Evolutionary conservation across 495 filamentous ascomycete genomes (phyloP).

Genomic region (Daldinia loculata): DNA sequence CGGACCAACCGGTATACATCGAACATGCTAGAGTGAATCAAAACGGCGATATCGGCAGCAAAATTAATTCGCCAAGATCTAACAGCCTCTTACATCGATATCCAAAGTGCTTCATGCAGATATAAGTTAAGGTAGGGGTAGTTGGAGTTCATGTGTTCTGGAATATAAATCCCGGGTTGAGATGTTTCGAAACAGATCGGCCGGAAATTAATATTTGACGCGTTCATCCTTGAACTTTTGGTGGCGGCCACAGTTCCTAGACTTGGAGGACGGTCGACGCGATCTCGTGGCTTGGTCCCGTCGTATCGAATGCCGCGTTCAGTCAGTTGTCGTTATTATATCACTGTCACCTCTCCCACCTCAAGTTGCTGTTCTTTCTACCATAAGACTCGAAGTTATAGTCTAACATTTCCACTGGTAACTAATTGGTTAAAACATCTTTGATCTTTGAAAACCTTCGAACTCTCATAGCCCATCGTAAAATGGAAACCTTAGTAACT

Average conservation of each 20-base stretch:
- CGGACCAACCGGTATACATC: no score
- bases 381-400: not conserved
- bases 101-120: not conserved
- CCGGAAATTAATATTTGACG: constrained; percentile 19
- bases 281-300: constrained; percentile 16
- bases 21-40: not conserved
- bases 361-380: not conserved
- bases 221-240: constrained; percentile 13
- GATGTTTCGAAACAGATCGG: constrained; percentile 42
- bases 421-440: constrained; percentile 1
- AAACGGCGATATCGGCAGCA: not conserved
- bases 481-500: not conserved
- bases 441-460: not conserved
- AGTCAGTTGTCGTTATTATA: not conserved
- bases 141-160: not conserved
- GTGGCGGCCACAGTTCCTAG: constrained; percentile 15
- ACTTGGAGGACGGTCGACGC: constrained; percentile 21
- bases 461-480: constrained; percentile 12
- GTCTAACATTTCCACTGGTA: not conserved
- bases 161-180: not conserved
- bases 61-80: not conserved
- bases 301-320: constrained; percentile 9
- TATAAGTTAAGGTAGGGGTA: not conserved
- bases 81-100: not conserved
- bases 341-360: not conserved